phyloP scores from a whole-genome alignment of 257 asterid species.

The Solanum pimpinellifolium region DNA sequence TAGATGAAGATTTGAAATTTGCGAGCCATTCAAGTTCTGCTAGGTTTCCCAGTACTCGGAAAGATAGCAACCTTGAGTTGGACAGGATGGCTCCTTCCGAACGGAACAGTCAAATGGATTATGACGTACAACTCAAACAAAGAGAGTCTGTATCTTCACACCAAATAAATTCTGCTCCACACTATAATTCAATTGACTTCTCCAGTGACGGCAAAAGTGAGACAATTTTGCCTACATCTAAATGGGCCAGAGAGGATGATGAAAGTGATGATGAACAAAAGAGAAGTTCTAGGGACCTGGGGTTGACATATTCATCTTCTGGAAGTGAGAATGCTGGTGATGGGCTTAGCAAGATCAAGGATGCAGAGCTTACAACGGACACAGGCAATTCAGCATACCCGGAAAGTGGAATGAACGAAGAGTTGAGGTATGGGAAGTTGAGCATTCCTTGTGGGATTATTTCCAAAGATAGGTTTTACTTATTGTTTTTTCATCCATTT shows the following conservation, averaged over 20 bases:
- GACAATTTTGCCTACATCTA: conserved; percentile 67
- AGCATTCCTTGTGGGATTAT: background rate
- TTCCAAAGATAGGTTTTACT: background rate
- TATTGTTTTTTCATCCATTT: background rate
- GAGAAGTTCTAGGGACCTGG: conserved; percentile 51
- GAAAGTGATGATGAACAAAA: conserved; percentile 65
- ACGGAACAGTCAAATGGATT: conserved; percentile 37
- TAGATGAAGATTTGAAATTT: conserved; percentile 60
- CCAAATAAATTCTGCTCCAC: conserved; percentile 18
- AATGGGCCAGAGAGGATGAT: conserved; percentile 89
- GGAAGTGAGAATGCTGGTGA: conserved; percentile 82
- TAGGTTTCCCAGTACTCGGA: conserved; percentile 34
- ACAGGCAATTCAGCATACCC: conserved; percentile 40
- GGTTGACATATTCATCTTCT: conserved; percentile 79
- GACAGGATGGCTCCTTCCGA: conserved; percentile 29
- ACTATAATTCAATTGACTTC: conserved; percentile 14
- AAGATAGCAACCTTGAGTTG: conserved; percentile 34
- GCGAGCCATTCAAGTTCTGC: conserved; percentile 48
- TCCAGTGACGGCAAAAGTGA: conserved; percentile 42
- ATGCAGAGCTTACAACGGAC: conserved; percentile 40
- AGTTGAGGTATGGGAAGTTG: conserved; percentile 47
- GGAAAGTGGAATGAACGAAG: conserved; percentile 68
- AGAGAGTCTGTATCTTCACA: conserved; percentile 25
- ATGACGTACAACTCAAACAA: conserved; percentile 28
- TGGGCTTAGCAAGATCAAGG: conserved; percentile 27